Conservation (phyloP, 305 asterid genomes). For the Solanum hybrid region DNA sequence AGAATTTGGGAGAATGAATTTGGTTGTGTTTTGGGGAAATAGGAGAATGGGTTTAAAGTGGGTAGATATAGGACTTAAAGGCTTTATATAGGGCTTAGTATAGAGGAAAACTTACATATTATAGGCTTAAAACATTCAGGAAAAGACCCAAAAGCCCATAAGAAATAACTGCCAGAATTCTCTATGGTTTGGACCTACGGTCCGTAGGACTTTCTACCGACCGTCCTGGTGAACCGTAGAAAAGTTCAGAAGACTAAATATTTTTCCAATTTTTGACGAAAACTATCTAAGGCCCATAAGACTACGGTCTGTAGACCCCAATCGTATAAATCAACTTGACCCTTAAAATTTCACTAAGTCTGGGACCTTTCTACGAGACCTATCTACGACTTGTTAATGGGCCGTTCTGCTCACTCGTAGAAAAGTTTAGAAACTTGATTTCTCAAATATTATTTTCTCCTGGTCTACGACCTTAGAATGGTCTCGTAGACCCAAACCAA, state of each 20-base stretch:
- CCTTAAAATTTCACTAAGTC: background rate
- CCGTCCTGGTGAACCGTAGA: background rate
- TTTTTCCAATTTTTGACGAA: background rate
- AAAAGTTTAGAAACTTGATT: too few species aligned
- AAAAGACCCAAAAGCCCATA: background rate
- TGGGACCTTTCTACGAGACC: background rate
- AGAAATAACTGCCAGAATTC: too few species aligned
- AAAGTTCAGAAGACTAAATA: background rate
- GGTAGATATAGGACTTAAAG: background rate
- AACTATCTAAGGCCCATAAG: background rate
- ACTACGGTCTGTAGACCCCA: background rate
- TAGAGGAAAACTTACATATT: background rate
- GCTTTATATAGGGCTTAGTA: background rate
- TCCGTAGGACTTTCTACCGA: too few species aligned
- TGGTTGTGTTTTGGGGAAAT: background rate
- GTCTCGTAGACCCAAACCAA: background rate
- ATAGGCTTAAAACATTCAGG: background rate
- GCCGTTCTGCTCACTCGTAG: background rate
- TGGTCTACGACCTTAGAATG: background rate
- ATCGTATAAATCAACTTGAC: background rate
- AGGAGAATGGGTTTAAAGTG: background rate
- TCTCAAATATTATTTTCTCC: too few species aligned
- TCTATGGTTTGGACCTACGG: background rate
- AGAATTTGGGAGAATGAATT: background rate
- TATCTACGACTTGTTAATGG: background rate